Base-by-base conservation (phyloP, 169 alveolate species). In the Cryptosporidium felis region DNA sequence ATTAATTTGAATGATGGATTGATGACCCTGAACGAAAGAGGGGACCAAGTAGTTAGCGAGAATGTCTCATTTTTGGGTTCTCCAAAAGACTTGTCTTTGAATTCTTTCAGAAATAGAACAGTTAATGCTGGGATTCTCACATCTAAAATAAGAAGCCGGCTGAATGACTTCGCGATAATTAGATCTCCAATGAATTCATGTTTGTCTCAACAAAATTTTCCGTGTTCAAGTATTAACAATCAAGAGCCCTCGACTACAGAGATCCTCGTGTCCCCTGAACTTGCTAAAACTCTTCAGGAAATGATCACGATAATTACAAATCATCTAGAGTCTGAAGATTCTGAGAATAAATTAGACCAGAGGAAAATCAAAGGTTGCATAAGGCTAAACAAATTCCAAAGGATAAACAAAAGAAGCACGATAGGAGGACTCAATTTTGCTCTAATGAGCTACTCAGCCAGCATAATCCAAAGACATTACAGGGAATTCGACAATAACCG, bases 341-440 rank as follows among this genome's bases (percentile, higher is more conserved):
- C 61, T 6, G 46, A 45, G 23, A 66, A 26, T n/a, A 61, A 10
- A 16, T 18, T 14, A 4, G 16, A 46, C 12, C 12, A 8, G 14
- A 36, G 16, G 8, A 46, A 49, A 6, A 12, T 21, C 32, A 41
- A 45, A 14, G 61, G 30, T 16, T 34, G 32, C 10, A 32, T 23
- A 3, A 44, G 38, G 26, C n/a, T 47, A 32, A 47, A 47, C 40
- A 32, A 51, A 3, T 65, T 16, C 18, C 62, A 65, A 2, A 65
- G 62, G 28, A 65, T 65, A 9, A 65, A 65, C 59, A 74, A 58
- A 36, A 74, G 56, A 16, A 58, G 51, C 26, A 47, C 59, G 21
- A 74, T 74, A 26, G 85, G 85, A 12, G 67, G 85, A 49, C n/a
- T 74, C 51, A 74, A 74, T 42, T 53, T 53, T 6, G 85, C 85